Percentiles rank a stretch among this genome's conserved stretches.
Evolutionary conservation across 345 rosid genomes (phyloP).

Genomic region (Citrus trifoliata): DNA sequence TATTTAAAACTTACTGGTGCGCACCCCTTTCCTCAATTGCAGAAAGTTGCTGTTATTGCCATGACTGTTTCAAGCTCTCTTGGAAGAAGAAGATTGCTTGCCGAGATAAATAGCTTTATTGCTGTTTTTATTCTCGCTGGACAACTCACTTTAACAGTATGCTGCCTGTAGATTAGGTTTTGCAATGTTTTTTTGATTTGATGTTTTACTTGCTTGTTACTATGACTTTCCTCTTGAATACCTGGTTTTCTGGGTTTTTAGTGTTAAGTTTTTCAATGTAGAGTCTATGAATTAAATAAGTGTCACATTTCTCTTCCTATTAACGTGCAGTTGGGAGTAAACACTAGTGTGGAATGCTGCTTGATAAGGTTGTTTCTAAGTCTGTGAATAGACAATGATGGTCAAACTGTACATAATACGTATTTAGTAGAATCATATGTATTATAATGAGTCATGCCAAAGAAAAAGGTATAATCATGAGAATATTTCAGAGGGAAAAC

Average conservation of each 20-base stretch:
- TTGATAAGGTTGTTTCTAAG: neutral
- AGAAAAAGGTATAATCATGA: neutral
- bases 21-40: conserved; percentile 19
- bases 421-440: neutral
- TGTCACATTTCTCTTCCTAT: neutral
- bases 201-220: neutral
- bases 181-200: neutral
- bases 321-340: neutral
- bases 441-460: neutral
- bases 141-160: conserved; percentile 86
- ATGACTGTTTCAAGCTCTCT: conserved; percentile 65
- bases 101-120: conserved; percentile 92
- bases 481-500: neutral
- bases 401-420: neutral
- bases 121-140: conserved; percentile 90
- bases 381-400: neutral
- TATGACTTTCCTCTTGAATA: neutral
- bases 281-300: neutral
- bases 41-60: conserved; percentile 92
- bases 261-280: neutral
- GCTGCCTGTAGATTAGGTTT: conserved; percentile 7
- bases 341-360: neutral
- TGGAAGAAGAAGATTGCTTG: conserved; percentile 81
- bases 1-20: neutral
- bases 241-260: neutral